phyloP scores from a whole-genome alignment of 2,329 filamentous ascomycete species.

The Sporothrix brasiliensis region DNA sequence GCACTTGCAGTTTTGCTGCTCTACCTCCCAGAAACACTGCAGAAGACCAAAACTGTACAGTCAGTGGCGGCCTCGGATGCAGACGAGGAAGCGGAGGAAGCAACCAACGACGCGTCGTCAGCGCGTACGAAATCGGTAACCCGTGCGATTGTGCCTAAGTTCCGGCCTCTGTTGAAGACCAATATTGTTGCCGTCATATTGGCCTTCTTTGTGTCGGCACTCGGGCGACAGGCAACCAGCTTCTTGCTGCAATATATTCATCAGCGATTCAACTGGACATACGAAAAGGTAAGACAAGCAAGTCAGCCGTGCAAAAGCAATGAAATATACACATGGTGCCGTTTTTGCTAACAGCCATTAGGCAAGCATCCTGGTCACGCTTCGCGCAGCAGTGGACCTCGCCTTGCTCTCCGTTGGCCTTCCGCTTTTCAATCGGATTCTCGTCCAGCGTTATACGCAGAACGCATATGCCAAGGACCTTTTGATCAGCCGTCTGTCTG shows the following conservation, averaged over 20 bases:
- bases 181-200: background rate
- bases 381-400: conserved; percentile 8
- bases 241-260: conserved; percentile 22
- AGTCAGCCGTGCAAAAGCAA: background rate
- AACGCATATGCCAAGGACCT: background rate
- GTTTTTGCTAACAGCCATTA: background rate
- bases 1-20: background rate
- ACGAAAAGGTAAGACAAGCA: background rate
- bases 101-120: background rate
- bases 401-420: background rate
- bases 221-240: conserved; percentile 17
- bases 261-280: conserved; percentile 21
- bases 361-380: conserved; percentile 9
- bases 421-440: background rate
- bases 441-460: background rate
- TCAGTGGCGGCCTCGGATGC: background rate
- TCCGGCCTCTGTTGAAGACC: conserved; percentile 16
- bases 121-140: background rate
- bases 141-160: background rate
- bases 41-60: background rate
- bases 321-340: background rate
- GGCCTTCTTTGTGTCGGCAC: conserved; percentile 15
- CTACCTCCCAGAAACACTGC: background rate
- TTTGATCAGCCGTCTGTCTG: conserved; percentile 1
- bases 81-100: background rate